Evolutionary conservation across 2,329 filamentous ascomycete species (phyloP).

Genomic region (Fusarium hostae): DNA sequence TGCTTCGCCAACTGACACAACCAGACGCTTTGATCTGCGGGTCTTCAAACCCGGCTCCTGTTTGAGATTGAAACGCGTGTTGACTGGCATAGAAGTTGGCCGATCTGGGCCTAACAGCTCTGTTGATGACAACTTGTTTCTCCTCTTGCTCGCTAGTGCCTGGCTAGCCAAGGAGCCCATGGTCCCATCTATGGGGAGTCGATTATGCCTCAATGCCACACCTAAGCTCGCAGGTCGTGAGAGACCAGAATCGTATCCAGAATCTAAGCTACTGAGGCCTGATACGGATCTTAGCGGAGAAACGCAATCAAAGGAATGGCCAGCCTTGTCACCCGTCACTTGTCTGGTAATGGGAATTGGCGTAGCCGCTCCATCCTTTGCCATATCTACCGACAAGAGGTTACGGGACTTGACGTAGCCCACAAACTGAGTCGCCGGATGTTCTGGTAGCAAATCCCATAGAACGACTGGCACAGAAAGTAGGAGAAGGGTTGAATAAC

Average conservation of each 20-base stretch:
- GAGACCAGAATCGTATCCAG: conserved; percentile 42
- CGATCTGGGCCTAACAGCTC: conserved; percentile 34
- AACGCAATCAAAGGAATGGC: conserved; percentile 26
- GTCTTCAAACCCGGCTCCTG: conserved; percentile 2
- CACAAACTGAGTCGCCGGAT: conserved; percentile 44
- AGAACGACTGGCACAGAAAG: conserved; percentile 43
- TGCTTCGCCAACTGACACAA: conserved; percentile 34
- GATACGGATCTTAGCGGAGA: conserved; percentile 39
- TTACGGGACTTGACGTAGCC: conserved; percentile 44
- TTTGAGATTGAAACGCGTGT: not conserved
- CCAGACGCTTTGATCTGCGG: conserved; percentile 10
- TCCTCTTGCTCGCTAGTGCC: conserved; percentile 30
- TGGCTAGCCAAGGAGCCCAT: conserved; percentile 29
- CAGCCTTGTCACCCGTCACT: conserved; percentile 21
- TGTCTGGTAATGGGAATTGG: conserved; percentile 41
- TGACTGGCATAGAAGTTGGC: conserved; percentile 23
- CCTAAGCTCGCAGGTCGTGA: conserved; percentile 35
- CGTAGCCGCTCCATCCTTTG: conserved; percentile 17
- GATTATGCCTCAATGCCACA: conserved; percentile 27
- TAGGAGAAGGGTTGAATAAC: conserved; percentile 42
- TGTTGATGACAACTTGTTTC: conserved; percentile 25
- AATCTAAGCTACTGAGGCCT: conserved; percentile 42
- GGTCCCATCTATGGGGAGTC: conserved; percentile 32
- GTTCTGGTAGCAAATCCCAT: conserved; percentile 42
- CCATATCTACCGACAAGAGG: conserved; percentile 25